Conservation (phyloP, 139 green algal genomes). For the Chlamydomonas asymmetrica region DNA sequence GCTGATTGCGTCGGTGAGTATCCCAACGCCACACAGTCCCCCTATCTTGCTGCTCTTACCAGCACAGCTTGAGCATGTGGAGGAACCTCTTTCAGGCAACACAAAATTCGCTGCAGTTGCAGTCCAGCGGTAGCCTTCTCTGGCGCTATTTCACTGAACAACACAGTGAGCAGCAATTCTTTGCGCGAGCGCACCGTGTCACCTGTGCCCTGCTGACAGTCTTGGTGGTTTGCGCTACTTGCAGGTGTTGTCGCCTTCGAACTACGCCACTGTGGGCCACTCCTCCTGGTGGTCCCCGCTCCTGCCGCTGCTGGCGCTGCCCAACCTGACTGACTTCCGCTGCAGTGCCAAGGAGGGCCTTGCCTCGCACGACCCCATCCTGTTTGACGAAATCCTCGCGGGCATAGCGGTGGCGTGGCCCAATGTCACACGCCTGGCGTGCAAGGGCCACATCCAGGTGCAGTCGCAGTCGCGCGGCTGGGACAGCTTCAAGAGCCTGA, state of each 20-base stretch:
- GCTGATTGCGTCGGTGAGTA: conserved; percentile 21
- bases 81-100: too few relatives aligned
- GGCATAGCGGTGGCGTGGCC: conserved; percentile 20
- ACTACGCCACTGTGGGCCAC: conserved; percentile 2
- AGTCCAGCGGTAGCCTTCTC: too few relatives aligned
- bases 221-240: too few relatives aligned
- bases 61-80: too few relatives aligned
- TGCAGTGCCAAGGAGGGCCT: conserved; percentile 29
- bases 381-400: conserved; percentile 26
- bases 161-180: too few relatives aligned
- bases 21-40: too few relatives aligned
- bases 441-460: conserved; percentile 29
- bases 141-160: too few relatives aligned
- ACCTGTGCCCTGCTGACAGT: too few relatives aligned
- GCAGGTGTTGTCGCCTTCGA: too few relatives aligned
- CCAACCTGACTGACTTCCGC: conserved; percentile 26
- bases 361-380: conserved; percentile 14
- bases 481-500: conserved; percentile 8
- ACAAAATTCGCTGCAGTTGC: too few relatives aligned
- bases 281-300: conserved; percentile 27
- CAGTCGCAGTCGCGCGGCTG: background rate
- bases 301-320: conserved; percentile 25
- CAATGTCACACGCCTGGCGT: conserved; percentile 21
- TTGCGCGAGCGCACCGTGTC: too few relatives aligned
- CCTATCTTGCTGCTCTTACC: too few relatives aligned